A percentile compares a stretch with the other conserved stretches of the same genome.
phyloP scores from a whole-genome alignment of 176 grass and related monocot genomes.

The Ensete ventricosum region DNA sequence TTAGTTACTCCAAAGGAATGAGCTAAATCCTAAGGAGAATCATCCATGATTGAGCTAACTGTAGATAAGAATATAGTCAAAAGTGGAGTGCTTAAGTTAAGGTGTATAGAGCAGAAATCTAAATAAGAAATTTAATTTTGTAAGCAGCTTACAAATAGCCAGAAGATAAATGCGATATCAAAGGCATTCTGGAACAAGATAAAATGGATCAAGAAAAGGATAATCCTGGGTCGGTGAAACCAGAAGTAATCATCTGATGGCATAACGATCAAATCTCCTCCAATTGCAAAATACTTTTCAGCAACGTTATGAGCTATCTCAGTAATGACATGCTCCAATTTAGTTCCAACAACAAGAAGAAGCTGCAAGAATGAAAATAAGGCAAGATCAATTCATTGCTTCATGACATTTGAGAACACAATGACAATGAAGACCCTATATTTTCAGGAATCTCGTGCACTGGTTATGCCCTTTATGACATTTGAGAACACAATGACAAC shows the following conservation, averaged over 20 bases:
- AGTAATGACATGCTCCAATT: slow-evolving; percentile 18
- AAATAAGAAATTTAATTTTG: not conserved
- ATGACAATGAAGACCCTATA: not conserved
- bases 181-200: slow-evolving; percentile 13
- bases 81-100: not conserved
- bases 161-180: slow-evolving; percentile 18
- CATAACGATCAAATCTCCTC: slow-evolving; percentile 4
- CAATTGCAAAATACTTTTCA: slow-evolving; percentile 1
- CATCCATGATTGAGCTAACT: too few species aligned
- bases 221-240: not conserved
- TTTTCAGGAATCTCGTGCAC: too few species aligned
- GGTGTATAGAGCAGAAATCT: not conserved
- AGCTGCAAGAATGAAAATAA: slow-evolving; percentile 1
- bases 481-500: not conserved
- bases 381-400: not conserved
- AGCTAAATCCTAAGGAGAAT: too few species aligned
- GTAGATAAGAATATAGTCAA: too few species aligned
- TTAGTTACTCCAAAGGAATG: not conserved
- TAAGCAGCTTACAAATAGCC: slow-evolving; percentile 8
- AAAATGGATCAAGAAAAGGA: slow-evolving; percentile 16
- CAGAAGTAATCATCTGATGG: slow-evolving; percentile 16
- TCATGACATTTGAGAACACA: not conserved
- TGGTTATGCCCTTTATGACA: not conserved
- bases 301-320: slow-evolving; percentile 10
- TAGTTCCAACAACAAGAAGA: slow-evolving; percentile 12